Percentiles rank a stretch among this genome's conserved stretches.
Conservation (phyloP, 2,329 filamentous ascomycete genomes). For the Penicillium polonicum region DNA sequence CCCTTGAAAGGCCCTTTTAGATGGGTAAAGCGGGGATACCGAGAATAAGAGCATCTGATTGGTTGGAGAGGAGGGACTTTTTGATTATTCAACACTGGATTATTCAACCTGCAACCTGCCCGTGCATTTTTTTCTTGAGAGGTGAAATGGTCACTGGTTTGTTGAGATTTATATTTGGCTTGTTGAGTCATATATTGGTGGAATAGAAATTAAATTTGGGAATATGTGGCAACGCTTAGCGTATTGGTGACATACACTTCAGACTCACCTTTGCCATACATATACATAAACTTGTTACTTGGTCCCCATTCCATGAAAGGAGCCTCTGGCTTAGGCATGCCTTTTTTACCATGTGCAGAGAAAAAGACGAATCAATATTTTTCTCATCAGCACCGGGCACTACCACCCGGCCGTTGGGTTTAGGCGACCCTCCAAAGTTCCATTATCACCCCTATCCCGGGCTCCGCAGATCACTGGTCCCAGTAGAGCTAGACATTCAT, state of each 20-base stretch:
- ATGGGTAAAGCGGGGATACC: neutral
- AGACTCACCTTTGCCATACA: neutral
- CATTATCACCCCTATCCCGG: neutral
- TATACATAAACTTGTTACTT: neutral
- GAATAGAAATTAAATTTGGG: too few relatives aligned
- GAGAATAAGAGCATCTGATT: neutral
- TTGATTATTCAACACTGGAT: conserved; percentile 9
- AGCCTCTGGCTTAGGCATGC: neutral
- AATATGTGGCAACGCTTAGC: too few relatives aligned
- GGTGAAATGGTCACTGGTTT: neutral
- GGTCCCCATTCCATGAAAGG: neutral
- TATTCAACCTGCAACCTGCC: neutral
- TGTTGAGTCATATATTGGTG: neutral
- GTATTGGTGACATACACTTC: too few relatives aligned
- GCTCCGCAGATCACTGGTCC: too few relatives aligned
- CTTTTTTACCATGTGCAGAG: neutral
- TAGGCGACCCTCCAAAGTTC: neutral
- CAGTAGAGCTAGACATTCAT: neutral
- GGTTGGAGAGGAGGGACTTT: neutral
- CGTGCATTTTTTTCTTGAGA: too few relatives aligned
- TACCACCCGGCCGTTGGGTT: neutral
- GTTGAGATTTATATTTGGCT: neutral
- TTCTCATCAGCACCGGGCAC: neutral
- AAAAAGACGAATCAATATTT: neutral
- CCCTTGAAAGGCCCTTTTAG: neutral